phyloP scores from a whole-genome alignment of 306 rosid species.

The Quillaja saponaria region DNA sequence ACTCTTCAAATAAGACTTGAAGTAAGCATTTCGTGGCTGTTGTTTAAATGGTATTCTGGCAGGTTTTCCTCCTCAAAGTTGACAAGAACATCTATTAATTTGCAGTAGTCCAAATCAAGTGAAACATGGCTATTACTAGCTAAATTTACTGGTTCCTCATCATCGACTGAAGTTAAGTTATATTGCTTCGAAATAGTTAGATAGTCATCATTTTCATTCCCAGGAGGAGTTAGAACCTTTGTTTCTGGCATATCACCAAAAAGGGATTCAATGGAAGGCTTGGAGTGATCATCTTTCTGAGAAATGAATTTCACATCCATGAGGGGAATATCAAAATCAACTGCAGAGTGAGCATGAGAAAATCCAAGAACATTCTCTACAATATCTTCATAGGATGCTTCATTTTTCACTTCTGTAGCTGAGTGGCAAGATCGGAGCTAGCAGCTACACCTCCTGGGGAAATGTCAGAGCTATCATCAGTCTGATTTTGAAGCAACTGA shows the following conservation, averaged over 20 bases:
- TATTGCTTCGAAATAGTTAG: constrained; percentile 28
- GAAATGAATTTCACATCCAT: constrained; percentile 74
- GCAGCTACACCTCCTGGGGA: constrained; percentile 24
- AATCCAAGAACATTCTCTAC: constrained; percentile 62
- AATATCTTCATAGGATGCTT: constrained; percentile 38
- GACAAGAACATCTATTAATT: constrained; percentile 37
- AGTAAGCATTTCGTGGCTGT: constrained; percentile 40
- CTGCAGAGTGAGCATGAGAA: constrained; percentile 45
- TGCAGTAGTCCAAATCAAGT: constrained; percentile 43
- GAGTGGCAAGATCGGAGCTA: constrained; percentile 13
- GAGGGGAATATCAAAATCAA: constrained; percentile 64
- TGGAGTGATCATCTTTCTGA: constrained; percentile 23
- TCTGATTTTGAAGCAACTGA: constrained; percentile 27
- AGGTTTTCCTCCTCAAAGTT: constrained; percentile 34
- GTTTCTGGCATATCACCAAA: constrained; percentile 38
- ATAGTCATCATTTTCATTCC: constrained; percentile 35
- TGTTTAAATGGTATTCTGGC: constrained; percentile 35
- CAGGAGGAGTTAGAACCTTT: constrained; percentile 28
- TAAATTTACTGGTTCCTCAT: constrained; percentile 32
- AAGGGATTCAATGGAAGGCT: constrained; percentile 56
- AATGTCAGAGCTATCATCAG: constrained; percentile 20
- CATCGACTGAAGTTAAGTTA: constrained; percentile 57
- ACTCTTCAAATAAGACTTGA: constrained; percentile 54
- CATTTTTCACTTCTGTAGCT: constrained; percentile 29
- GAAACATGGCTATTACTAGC: constrained; percentile 30